A percentile compares a stretch with the other conserved stretches of the same genome.
phyloP scores from a whole-genome alignment of 306 rosid genomes.

The Alnus rubra region DNA sequence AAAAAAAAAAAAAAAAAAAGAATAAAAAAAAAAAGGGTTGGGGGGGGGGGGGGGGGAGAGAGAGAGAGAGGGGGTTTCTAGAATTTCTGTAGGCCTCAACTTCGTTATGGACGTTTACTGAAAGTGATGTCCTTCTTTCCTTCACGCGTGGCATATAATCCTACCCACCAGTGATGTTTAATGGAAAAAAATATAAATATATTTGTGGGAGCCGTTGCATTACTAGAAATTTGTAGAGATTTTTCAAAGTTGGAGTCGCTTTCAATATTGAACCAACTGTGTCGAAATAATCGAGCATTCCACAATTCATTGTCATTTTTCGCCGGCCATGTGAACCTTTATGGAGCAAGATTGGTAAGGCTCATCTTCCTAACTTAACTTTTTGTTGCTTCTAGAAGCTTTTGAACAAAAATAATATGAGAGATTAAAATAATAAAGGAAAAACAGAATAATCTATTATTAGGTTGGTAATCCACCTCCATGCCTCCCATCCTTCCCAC shows the following conservation, averaged over 20 bases:
- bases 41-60: too few species aligned
- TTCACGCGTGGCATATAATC: slow-evolving; percentile 1
- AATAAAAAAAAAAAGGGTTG: too few species aligned
- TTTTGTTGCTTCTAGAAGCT: slow-evolving; percentile 53
- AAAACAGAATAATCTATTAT: not conserved
- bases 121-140: not conserved
- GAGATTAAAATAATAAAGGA: not conserved
- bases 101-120: not conserved
- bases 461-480: slow-evolving; percentile 10
- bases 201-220: slow-evolving; percentile 20
- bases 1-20: too few species aligned
- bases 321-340: slow-evolving; percentile 40
- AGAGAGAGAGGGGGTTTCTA: too few species aligned
- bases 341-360: slow-evolving; percentile 49
- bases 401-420: not conserved
- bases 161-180: not conserved
- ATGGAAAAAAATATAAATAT: not conserved
- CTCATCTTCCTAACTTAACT: slow-evolving; percentile 41
- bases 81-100: not conserved
- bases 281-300: slow-evolving; percentile 16
- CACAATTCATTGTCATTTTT: not conserved
- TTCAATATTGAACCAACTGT: slow-evolving; percentile 38
- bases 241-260: slow-evolving; percentile 20
- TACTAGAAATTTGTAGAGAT: not conserved
- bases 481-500: not conserved